Percentiles rank a stretch among this genome's conserved stretches.
These are phyloP conservation scores for Blastocystis sp. DNA, from an alignment of 352 stramenopile genomes.

Conservation along the genomic window DNA sequence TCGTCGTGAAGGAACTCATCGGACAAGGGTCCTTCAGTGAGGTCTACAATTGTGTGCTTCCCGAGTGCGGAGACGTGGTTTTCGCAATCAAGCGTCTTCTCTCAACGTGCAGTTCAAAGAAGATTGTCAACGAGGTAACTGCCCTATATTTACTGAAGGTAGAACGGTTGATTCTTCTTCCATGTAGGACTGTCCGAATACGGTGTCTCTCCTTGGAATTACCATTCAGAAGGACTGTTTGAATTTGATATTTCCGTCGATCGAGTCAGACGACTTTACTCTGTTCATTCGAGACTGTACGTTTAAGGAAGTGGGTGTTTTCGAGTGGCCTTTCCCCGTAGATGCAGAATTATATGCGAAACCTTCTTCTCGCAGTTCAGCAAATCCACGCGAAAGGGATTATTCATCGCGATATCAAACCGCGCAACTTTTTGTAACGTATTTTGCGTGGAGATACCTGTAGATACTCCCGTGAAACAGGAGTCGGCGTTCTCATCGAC, in stretches of 20 bases:
- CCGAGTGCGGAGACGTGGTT: neutral
- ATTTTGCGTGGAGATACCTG: neutral
- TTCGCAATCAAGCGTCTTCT: conserved; percentile 50
- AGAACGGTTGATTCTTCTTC: neutral
- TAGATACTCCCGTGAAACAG: conserved; percentile 36
- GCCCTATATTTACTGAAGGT: conserved; percentile 34
- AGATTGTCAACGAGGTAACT: conserved; percentile 42
- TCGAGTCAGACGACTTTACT: conserved; percentile 33
- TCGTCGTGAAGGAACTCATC: conserved; percentile 29
- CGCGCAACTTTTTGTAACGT: conserved; percentile 49
- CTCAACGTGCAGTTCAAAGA: conserved; percentile 39
- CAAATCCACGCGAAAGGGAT: conserved; percentile 40
- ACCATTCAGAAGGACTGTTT: conserved; percentile 43
- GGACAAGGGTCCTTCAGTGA: conserved; percentile 43
- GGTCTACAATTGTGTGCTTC: conserved; percentile 36
- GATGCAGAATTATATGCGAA: conserved; percentile 48
- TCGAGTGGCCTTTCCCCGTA: neutral
- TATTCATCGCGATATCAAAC: conserved; percentile 54
- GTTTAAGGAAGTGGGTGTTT: conserved; percentile 29
- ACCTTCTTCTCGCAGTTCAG: conserved; percentile 7
- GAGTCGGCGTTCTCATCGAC: conserved; percentile 15
- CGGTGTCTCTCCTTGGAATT: conserved; percentile 19
- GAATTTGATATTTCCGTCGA: conserved; percentile 46
- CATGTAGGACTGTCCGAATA: conserved; percentile 43
- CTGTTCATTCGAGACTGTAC: conserved; percentile 46